Base-by-base conservation (phyloP, 306 rosid genomes). In the Malus fusca region DNA sequence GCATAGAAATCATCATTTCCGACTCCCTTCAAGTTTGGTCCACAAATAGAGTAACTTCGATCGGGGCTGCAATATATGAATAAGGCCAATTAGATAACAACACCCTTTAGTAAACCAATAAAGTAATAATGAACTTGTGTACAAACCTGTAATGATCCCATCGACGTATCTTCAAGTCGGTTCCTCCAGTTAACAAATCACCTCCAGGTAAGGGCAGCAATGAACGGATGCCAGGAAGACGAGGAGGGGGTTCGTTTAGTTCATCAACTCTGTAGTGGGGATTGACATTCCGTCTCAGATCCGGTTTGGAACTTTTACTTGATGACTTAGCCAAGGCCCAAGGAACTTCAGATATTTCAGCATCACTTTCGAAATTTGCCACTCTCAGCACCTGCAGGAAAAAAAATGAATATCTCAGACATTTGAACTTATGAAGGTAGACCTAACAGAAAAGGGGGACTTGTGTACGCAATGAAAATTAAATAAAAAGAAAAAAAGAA, bases 201-300 rank as follows among this genome's bases (percentile, higher is more conserved):
- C 98, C 98, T 40, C 97, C 98, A 71, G 98, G 92, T 84, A 95
- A 88, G 77, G 98, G 92, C 78, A 92, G 97, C 88, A 95, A 76
- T 75, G 98, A 85, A 52, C 97, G 93, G 23, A 95, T 84, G 55
- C 97, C 98, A 78, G 92, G 91, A 85, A 95, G 88, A 71, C 92
- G 96, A 11, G 96, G 82, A 52, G 92, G 88, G 75, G 97, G 96
- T 79, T 90, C 97, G 63, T 88, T 92, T 82, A 95, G 85, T 82
- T 95, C 98, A 82, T 88, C 89, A 68, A 90, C 96, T 89, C 94
- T 84, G 83, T 95, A 95, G 83, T 89, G 93, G 76, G 90, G 88
- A 88, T 90, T 90, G 61, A 85, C 80, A 81, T 88, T 92, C 40
- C 96, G 83, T 76, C 98, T 89, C 73, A 74, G 85, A 75, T 89